phyloP scores from a whole-genome alignment of 129 eudicot genomes.

The Arctium lappa region DNA sequence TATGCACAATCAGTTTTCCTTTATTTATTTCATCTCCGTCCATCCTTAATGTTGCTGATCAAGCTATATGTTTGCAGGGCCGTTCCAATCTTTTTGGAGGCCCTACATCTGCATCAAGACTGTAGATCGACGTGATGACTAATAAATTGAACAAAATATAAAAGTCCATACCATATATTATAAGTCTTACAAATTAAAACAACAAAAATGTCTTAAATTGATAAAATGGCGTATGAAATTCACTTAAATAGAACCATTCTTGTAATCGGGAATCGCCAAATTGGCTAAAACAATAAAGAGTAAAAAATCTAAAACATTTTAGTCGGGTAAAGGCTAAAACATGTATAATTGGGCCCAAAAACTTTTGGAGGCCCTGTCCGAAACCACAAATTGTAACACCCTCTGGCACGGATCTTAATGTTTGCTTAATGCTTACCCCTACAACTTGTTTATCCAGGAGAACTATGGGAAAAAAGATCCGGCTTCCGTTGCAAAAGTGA shows the following conservation, averaged over 20 bases:
- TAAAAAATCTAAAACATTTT: too few species aligned
- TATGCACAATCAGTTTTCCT: background rate
- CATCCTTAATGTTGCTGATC: background rate
- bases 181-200: background rate
- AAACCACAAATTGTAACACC: background rate
- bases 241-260: background rate
- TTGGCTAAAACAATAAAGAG: too few species aligned
- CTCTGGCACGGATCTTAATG: background rate
- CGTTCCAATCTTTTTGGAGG: background rate
- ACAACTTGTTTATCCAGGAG: conserved; percentile 40
- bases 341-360: background rate
- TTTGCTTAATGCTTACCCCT: conserved; percentile 24
- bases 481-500: conserved; percentile 73
- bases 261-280: too few species aligned
- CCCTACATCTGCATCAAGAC: background rate
- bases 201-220: background rate
- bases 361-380: too few species aligned
- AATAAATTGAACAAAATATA: too few species aligned
- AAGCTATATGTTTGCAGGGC: background rate
- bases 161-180: too few species aligned
- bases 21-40: background rate
- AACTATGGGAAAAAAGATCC: conserved; percentile 82
- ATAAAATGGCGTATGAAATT: background rate
- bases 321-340: too few species aligned
- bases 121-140: background rate